Conservation (phyloP, 2,329 filamentous ascomycete genomes). For the Fusarium tricinctum region DNA sequence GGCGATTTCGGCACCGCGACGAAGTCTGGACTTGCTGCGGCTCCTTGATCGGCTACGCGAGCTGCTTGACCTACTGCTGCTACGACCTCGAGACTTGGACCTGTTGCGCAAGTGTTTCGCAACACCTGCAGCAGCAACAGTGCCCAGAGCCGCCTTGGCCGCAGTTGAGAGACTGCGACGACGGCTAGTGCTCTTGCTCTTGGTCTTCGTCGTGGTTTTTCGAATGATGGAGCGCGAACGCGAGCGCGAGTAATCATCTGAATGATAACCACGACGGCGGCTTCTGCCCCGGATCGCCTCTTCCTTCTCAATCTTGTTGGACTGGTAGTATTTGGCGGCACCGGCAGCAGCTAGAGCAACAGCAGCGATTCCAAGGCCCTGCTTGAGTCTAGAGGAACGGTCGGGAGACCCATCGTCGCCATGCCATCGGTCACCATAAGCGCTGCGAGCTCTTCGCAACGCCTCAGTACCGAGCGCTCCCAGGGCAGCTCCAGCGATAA, state of each 20-base stretch:
- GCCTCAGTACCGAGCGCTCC: conserved; percentile 74
- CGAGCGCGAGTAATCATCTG: conserved; percentile 60
- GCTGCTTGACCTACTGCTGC: conserved; percentile 44
- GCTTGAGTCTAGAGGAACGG: conserved; percentile 67
- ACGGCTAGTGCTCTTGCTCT: conserved; percentile 54
- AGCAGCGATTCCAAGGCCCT: conserved; percentile 72
- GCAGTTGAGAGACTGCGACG: conserved; percentile 63
- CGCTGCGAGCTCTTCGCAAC: conserved; percentile 70
- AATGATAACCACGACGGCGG: conserved; percentile 60
- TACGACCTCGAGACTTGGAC: conserved; percentile 57
- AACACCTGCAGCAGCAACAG: conserved; percentile 69
- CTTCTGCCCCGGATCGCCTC: conserved; percentile 70
- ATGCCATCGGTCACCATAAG: conserved; percentile 68
- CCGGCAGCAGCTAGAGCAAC: conserved; percentile 74
- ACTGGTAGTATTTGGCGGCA: conserved; percentile 74
- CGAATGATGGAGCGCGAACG: conserved; percentile 60
- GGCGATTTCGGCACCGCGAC: conserved; percentile 71
- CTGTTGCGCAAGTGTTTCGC: conserved; percentile 70
- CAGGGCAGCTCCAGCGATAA: conserved; percentile 72
- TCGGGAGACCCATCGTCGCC: conserved; percentile 58
- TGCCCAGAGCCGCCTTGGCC: conserved; percentile 71
- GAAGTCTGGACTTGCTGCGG: conserved; percentile 62
- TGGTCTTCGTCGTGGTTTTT: conserved; percentile 53
- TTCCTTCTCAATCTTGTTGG: conserved; percentile 71
- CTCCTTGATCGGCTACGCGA: conserved; percentile 44